Percentiles rank a stretch among this genome's conserved stretches.
These are phyloP conservation scores for Eutrema yunnanense DNA, from an alignment of 345 rosid species.

Conservation along the genomic window DNA sequence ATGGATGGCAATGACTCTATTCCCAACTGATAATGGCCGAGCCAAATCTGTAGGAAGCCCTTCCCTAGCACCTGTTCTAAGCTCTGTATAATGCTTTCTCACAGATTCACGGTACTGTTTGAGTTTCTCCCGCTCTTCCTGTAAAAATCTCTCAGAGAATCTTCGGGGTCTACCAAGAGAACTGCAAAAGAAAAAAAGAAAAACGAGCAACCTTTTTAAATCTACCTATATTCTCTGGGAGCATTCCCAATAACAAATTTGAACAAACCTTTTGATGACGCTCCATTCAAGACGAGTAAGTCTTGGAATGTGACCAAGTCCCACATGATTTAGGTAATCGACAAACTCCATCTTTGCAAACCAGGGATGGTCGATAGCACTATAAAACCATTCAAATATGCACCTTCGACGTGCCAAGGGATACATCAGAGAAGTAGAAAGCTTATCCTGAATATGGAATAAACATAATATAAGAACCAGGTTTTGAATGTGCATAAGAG, in stretches of 20 bases:
- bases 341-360: conserved; percentile 95
- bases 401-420: conserved; percentile 80
- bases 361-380: conserved; percentile 97
- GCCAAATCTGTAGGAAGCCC: conserved; percentile 96
- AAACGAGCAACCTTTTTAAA: neutral
- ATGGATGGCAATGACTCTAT: conserved; percentile 77
- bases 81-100: conserved; percentile 74
- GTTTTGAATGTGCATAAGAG: conserved; percentile 35
- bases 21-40: conserved; percentile 84
- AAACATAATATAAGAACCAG: conserved; percentile 3
- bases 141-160: conserved; percentile 75
- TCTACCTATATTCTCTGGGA: neutral
- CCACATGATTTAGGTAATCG: conserved; percentile 88
- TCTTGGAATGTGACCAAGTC: conserved; percentile 90
- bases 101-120: conserved; percentile 85
- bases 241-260: neutral
- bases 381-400: conserved; percentile 86
- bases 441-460: conserved; percentile 56
- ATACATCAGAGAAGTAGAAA: conserved; percentile 56
- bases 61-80: conserved; percentile 68
- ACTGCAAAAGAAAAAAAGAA: conserved; percentile 40
- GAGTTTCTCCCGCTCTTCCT: conserved; percentile 85
- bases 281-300: conserved; percentile 98
- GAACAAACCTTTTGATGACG: conserved; percentile 78
- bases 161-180: conserved; percentile 98